phyloP scores from a whole-genome alignment of 164 flowering plant species.

The Malania oleifera region DNA sequence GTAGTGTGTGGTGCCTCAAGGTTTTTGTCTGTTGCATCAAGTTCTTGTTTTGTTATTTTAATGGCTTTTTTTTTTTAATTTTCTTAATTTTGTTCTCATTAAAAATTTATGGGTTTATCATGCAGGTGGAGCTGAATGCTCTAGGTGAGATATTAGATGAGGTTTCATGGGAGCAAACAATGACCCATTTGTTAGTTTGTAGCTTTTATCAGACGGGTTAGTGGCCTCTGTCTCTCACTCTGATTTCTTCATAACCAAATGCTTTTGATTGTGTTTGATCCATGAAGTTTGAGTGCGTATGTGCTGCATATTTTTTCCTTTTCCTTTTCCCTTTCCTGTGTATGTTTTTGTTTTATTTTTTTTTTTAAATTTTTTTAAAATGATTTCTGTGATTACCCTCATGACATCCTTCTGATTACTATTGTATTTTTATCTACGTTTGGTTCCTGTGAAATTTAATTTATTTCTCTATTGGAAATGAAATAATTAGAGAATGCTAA shows the following conservation, averaged over 20 bases:
- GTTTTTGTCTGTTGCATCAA: neutral
- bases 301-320: neutral
- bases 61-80: neutral
- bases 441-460: too few species aligned
- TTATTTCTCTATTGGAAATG: too few species aligned
- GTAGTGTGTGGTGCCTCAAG: too few species aligned
- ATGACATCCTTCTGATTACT: too few species aligned
- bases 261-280: neutral
- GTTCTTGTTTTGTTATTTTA: neutral
- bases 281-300: neutral
- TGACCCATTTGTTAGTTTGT: slow-evolving; percentile 2
- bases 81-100: too few species aligned
- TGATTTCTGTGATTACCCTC: too few species aligned
- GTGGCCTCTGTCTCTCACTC: neutral
- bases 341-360: too few species aligned
- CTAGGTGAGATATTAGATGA: neutral
- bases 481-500: too few species aligned
- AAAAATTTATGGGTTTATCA: neutral
- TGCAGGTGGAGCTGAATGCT: slow-evolving; percentile 6
- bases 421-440: too few species aligned
- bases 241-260: neutral
- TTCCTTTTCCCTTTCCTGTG: neutral
- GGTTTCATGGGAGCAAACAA: slow-evolving; percentile 12
- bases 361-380: neutral
- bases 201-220: neutral